Conservation (phyloP, 768 basidiomycete species). For the Boletellus ananas region DNA sequence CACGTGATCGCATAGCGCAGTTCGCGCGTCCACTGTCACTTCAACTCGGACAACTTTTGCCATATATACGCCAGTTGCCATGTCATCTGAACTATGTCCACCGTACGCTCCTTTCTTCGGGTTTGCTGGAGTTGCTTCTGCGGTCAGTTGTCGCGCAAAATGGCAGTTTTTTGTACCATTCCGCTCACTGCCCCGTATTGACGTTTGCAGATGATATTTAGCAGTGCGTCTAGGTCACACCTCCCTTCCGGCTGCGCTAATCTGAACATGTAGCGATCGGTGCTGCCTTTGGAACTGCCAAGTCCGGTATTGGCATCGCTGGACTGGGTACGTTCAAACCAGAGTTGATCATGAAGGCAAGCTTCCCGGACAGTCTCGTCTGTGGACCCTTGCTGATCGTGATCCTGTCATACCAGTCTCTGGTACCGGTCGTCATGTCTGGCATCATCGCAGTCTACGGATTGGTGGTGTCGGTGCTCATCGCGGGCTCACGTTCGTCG, state of each 20-base stretch:
- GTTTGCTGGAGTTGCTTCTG: conserved; percentile 92
- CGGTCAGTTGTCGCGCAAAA: conserved; percentile 51
- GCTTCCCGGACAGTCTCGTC: neutral
- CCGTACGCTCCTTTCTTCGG: conserved; percentile 98
- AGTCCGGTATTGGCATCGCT: conserved; percentile 95
- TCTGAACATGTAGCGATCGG: conserved; percentile 62
- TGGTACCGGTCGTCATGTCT: conserved; percentile 97
- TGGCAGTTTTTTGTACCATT: neutral
- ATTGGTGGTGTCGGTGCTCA: conserved; percentile 91
- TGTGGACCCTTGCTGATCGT: neutral
- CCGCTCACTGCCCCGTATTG: conserved; percentile 8
- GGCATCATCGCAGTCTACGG: conserved; percentile 98
- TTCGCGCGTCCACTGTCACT: neutral
- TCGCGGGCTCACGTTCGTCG: conserved; percentile 61
- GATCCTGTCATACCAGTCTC: conserved; percentile 49
- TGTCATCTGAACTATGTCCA: conserved; percentile 65
- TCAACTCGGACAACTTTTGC: neutral
- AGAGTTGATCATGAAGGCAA: conserved; percentile 97
- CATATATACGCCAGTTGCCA: conserved; percentile 20
- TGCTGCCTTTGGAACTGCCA: conserved; percentile 94
- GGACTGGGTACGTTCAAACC: conserved; percentile 92
- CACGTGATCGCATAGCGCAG: neutral
- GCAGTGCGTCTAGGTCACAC: conserved; percentile 60
- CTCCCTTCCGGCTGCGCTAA: conserved; percentile 10
- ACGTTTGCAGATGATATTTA: conserved; percentile 82